Base-by-base conservation (phyloP, 2,329 filamentous ascomycete genomes). In the Westerdykella aurantiaca region DNA sequence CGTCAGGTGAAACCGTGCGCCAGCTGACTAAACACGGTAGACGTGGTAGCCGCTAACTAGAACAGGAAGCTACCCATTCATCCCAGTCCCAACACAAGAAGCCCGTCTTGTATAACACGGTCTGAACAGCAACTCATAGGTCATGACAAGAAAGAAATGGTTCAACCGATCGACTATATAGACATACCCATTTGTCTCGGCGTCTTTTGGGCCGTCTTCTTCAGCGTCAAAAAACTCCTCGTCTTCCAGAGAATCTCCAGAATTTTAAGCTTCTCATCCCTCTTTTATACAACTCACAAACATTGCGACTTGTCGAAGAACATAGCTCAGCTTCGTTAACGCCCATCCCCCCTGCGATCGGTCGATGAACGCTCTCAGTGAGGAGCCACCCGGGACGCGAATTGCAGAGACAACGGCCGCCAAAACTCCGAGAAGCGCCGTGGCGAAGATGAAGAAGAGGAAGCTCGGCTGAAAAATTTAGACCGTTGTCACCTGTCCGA, bases 341-440 rank as follows among this genome's bases (percentile, higher is more conserved):
- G 0, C 59, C 64, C 0, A 47, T 3, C 57, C 60, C 47, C 73
- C 71, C 37, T 66, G 60, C 0, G 67, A 60, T 34, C 69, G 46
- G 0, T 72, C 71, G 10, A 74, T 57, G 18, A 73, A 60, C 2
- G 71, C 66, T 13, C 63, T 58, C 1, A 71, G 48, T 1, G 52
- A 60, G 0, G 58, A 23, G 1, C 31, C 44, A 1, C 62, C 68
- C 42, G 53, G 43, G 2, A 70, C 31, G 41, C 62, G 52, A 21
- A 66, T 64, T 0, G 55, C 55, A 5, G 49, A 51, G 34, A 64
- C 59, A 1, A 73, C 47, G 0, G 60, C 58, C 0, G 71, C 73
- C 11, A 74, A 46, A 21, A 74, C 67, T 0, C 71, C 71, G 0
- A 72, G 33, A 0, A 67, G 68, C 0, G 53, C 64, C 49, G 68